These are phyloP conservation scores for Phallus indusiatus DNA, from an alignment of 768 basidiomycete genomes.

Conservation along the genomic window DNA sequence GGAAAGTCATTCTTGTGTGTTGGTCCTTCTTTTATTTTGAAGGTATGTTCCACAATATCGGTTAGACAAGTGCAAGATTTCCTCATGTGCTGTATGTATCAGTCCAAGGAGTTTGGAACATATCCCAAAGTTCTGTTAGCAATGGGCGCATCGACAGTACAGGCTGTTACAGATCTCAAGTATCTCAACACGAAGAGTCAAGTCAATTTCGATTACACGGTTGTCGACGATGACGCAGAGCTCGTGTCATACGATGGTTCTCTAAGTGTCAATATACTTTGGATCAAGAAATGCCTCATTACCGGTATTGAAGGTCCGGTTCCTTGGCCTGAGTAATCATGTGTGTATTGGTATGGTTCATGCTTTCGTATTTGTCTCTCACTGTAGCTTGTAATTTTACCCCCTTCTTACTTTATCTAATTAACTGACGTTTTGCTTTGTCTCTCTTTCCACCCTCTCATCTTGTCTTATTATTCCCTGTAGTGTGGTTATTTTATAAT, in stretches of 20 bases:
- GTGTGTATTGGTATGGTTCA: too few relatives aligned
- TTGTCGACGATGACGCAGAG: slow-evolving; percentile 41
- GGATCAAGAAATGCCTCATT: slow-evolving; percentile 74
- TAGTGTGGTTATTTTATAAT: too few relatives aligned
- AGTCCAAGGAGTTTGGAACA: slow-evolving; percentile 27
- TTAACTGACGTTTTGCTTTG: too few relatives aligned
- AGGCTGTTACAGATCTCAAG: slow-evolving; percentile 45
- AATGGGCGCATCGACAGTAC: slow-evolving; percentile 69
- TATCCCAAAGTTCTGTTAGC: slow-evolving; percentile 61
- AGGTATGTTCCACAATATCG: slow-evolving; percentile 13
- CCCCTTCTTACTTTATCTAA: too few relatives aligned
- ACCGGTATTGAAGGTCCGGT: slow-evolving; percentile 31
- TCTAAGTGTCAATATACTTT: slow-evolving; percentile 45
- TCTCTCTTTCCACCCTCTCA: too few relatives aligned
- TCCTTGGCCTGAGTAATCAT: neutral
- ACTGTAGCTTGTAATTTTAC: too few relatives aligned
- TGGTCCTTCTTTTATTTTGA: slow-evolving; percentile 33
- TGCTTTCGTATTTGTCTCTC: too few relatives aligned
- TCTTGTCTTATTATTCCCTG: too few relatives aligned
- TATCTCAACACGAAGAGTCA: slow-evolving; percentile 29
- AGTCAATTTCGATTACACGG: slow-evolving; percentile 46
- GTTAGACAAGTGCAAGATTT: neutral
- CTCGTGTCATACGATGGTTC: slow-evolving; percentile 18
- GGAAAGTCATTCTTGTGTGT: slow-evolving; percentile 51
- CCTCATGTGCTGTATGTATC: neutral